Percentiles rank a stretch among this genome's conserved stretches.
These are phyloP conservation scores for Clavariopsis aquatica DNA, from an alignment of 495 filamentous ascomycete genomes.

Conservation along the genomic window DNA sequence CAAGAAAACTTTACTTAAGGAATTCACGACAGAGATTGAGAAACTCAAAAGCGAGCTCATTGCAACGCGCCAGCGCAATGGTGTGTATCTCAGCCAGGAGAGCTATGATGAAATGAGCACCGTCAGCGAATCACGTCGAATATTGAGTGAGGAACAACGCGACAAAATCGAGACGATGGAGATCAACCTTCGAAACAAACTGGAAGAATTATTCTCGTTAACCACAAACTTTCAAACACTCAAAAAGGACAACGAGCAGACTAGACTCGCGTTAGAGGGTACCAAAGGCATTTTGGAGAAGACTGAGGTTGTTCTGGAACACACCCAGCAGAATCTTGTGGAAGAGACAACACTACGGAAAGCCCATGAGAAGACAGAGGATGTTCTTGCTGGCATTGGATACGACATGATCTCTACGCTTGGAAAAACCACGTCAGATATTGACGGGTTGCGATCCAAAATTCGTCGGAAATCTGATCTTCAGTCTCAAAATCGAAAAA, in stretches of 20 bases:
- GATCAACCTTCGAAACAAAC: slow-evolving; percentile 81
- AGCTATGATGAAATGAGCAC: slow-evolving; percentile 82
- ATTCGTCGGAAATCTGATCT: slow-evolving; percentile 78
- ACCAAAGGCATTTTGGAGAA: slow-evolving; percentile 80
- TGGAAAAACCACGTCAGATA: slow-evolving; percentile 72
- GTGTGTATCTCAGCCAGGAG: slow-evolving; percentile 86
- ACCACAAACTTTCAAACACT: slow-evolving; percentile 81
- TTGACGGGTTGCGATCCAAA: slow-evolving; percentile 78
- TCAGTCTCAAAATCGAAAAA: slow-evolving; percentile 73
- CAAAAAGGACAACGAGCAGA: slow-evolving; percentile 82
- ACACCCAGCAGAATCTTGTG: slow-evolving; percentile 70
- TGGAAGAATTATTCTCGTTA: slow-evolving; percentile 82
- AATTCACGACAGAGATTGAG: slow-evolving; percentile 93
- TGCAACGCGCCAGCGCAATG: slow-evolving; percentile 88
- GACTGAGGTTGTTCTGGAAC: slow-evolving; percentile 77
- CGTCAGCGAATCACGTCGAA: slow-evolving; percentile 88
- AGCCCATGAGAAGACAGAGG: slow-evolving; percentile 85
- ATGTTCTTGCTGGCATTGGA: slow-evolving; percentile 68
- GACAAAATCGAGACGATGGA: slow-evolving; percentile 94
- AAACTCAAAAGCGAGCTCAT: slow-evolving; percentile 91
- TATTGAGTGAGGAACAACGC: slow-evolving; percentile 86
- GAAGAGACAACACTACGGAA: slow-evolving; percentile 79
- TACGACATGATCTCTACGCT: slow-evolving; percentile 73
- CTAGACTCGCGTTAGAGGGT: slow-evolving; percentile 66
- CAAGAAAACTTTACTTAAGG: slow-evolving; percentile 85